Percentiles rank a stretch among this genome's conserved stretches.
Evolutionary conservation across 176 grass and related monocot species (phyloP).

Genomic region (Microstegium vimineum): DNA sequence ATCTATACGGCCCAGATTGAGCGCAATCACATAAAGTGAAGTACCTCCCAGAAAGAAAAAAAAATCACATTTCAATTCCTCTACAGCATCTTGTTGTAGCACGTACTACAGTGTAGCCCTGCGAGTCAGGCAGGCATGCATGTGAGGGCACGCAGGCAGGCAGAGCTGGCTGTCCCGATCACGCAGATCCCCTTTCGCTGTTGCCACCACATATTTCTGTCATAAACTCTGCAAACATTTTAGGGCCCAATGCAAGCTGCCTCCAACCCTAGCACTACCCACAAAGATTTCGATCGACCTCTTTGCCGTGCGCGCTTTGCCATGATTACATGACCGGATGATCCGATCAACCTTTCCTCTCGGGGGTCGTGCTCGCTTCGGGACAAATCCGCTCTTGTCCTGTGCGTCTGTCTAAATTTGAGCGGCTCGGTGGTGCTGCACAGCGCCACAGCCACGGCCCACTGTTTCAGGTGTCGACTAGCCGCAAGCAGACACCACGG

Average conservation of each 20-base stretch:
- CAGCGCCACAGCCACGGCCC: neutral
- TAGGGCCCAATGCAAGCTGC: neutral
- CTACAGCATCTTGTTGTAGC: neutral
- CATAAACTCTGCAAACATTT: slow-evolving; percentile 33
- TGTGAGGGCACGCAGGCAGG: slow-evolving; percentile 21
- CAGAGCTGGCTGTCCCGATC: neutral
- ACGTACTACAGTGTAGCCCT: neutral
- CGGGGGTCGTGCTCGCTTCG: neutral
- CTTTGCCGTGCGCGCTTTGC: slow-evolving; percentile 30
- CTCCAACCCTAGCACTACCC: neutral
- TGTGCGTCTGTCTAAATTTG: neutral
- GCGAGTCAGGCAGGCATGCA: neutral
- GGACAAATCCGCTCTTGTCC: neutral
- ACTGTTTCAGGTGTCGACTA: slow-evolving; percentile 14
- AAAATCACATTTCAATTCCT: too few species aligned
- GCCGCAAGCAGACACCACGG: neutral
- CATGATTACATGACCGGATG: slow-evolving; percentile 23
- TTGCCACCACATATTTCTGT: slow-evolving; percentile 33
- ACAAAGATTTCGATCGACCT: slow-evolving; percentile 2
- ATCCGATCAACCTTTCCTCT: neutral
- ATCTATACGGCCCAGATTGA: too few species aligned
- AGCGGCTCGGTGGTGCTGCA: too few species aligned
- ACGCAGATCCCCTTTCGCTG: neutral
- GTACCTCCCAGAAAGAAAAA: too few species aligned
- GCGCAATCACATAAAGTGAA: too few species aligned